Evolutionary conservation across 495 filamentous ascomycete species (phyloP), one percentile per base, ranked within the genome.

Genomic region (Antarctomyces pellizariae): DNA sequence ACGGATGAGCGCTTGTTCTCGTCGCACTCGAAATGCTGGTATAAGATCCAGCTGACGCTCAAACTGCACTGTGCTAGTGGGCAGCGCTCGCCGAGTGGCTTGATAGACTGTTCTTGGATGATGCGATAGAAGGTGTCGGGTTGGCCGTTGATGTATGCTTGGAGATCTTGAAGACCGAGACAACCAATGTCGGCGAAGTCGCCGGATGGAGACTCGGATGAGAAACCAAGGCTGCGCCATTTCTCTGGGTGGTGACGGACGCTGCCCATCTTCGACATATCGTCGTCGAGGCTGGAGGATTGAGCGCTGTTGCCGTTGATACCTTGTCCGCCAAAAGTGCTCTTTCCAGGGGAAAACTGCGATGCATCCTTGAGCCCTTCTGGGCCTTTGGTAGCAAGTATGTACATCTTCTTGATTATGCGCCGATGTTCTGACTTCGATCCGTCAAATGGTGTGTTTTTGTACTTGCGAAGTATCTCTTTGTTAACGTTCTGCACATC

Each of bases 401-500:
- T n/a, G 44, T 90, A 67, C 20, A 93, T 54, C 3, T 72, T 71
- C 42, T 86, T 89, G 12, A 93, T 49, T 3, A 83, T 77, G 30
- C 82, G 59, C 26, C 84, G 61, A 43, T 99, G 86, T 34, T 99
- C 89, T 13, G 77, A 67, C 36, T 72, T 65, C 37, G 92, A 78
- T 29, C 89, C 43, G 39, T 93, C 75, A 10, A 95, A 66, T 20
- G 59, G 56, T 16, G 90, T 68, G 32, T 84, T 77, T 39, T 72
- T 65, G 86, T 86, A 95, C 43, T 86, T 92, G 33, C 75, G 57
- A 36, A 95, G 51, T 34, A 95, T 54, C 11, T 92, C 63, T 46
- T 93, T 99, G 1, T 77, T 90, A 39, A 95, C 53, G 2, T 67
- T 72, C 49, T 99, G 86, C 34, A 92, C 95, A 44, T 99, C 86